Evolutionary conservation across 129 eudicot genomes (phyloP).

Genomic region (Centella asiatica): DNA sequence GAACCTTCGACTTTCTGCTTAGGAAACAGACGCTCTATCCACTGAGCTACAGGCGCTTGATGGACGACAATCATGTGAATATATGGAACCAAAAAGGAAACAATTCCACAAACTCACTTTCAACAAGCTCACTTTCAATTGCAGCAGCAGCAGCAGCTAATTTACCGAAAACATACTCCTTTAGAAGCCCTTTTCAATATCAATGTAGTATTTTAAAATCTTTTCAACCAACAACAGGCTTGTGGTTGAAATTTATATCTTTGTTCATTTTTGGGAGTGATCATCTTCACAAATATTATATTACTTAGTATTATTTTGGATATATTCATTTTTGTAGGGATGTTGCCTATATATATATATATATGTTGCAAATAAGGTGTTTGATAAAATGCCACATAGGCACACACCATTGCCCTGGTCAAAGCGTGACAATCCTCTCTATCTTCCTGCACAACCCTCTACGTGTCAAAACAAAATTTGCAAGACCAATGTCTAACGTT

Average conservation of each 20-base stretch:
- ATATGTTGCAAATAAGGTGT: not conserved
- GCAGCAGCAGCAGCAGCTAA: no score
- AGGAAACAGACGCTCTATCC: conserved; percentile 99
- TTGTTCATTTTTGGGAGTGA: not conserved
- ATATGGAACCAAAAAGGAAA: no score
- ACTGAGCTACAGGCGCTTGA: conserved; percentile 93
- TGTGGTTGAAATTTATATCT: not conserved
- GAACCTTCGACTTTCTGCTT: conserved; percentile 99
- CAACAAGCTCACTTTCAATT: no score
- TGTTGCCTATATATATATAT: not conserved
- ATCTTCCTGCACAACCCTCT: conserved; percentile 26
- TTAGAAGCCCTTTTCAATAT: no score
- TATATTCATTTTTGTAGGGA: no score
- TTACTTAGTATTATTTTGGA: no score
- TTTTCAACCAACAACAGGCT: no score
- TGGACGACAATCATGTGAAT: no score
- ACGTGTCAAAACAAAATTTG: conserved; percentile 14
- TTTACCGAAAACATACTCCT: no score
- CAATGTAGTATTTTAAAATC: no score
- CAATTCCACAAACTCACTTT: no score
- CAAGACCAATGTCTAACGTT: conserved; percentile 4
- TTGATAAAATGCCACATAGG: not conserved
- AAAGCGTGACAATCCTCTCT: not conserved
- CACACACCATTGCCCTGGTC: not conserved
- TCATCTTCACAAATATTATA: not conserved